Percentiles rank a stretch among this genome's conserved stretches.
Conservation (phyloP, 164 flowering plant genomes). For the Kingdonia uniflora region DNA sequence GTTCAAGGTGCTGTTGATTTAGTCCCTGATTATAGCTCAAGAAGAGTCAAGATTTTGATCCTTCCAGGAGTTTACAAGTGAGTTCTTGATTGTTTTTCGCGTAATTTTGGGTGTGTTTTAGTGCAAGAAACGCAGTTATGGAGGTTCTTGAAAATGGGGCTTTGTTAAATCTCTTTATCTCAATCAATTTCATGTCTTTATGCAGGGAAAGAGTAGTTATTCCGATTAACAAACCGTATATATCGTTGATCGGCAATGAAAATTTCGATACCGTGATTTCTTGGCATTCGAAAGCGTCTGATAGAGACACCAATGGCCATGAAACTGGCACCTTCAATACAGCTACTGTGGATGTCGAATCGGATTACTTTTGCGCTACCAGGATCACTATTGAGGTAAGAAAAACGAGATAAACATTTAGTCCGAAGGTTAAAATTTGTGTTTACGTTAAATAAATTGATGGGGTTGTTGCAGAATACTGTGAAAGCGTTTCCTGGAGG, state of each 20-base stretch:
- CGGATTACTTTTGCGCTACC: conserved; percentile 77
- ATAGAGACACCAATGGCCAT: conserved; percentile 28
- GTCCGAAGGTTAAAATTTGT: too few relatives aligned
- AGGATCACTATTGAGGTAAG: conserved; percentile 66
- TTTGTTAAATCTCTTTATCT: too few relatives aligned
- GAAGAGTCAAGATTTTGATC: conserved; percentile 58
- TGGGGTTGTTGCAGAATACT: conserved; percentile 44
- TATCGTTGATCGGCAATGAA: conserved; percentile 62
- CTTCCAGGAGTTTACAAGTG: conserved; percentile 53
- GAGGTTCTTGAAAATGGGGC: neutral
- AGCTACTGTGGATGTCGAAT: conserved; percentile 58
- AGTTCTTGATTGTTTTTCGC: neutral
- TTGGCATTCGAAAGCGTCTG: conserved; percentile 68
- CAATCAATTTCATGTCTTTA: neutral
- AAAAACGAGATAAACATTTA: too few relatives aligned
- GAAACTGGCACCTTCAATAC: conserved; percentile 55
- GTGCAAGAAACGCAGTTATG: neutral
- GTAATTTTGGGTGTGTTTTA: too few relatives aligned
- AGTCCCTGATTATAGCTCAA: conserved; percentile 42
- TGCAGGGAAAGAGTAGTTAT: conserved; percentile 75
- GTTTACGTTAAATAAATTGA: too few relatives aligned
- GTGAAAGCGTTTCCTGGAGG: conserved; percentile 41
- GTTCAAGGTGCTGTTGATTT: conserved; percentile 84
- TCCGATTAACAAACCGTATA: conserved; percentile 54
- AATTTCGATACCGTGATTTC: conserved; percentile 43